Percentiles rank a stretch among this genome's conserved stretches.
Evolutionary conservation across 106 monocot genomes (phyloP).

Genomic region (Hemerocallis citrina): DNA sequence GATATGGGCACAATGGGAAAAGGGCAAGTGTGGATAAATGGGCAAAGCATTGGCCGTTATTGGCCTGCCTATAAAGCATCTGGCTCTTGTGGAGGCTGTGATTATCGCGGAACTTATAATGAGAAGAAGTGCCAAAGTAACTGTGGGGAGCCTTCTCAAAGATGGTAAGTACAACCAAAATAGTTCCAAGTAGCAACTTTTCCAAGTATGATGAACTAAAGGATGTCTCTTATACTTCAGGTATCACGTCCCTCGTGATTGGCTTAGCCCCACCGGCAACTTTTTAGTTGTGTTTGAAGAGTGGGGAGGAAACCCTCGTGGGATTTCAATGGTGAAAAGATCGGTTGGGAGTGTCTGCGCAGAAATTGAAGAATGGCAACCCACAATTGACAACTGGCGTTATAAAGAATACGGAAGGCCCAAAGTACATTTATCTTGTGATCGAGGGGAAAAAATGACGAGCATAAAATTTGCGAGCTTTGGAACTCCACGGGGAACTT

Average conservation of each 20-base stretch:
- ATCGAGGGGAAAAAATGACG: slow-evolving; percentile 50
- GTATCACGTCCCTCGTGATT: slow-evolving; percentile 91
- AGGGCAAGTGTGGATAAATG: slow-evolving; percentile 93
- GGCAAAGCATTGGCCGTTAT: slow-evolving; percentile 83
- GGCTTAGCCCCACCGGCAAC: slow-evolving; percentile 77
- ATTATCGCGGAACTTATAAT: slow-evolving; percentile 68
- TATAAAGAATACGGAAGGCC: slow-evolving; percentile 38
- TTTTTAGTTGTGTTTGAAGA: slow-evolving; percentile 84
- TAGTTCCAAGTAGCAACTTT: not conserved
- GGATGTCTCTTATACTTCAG: slow-evolving; percentile 17
- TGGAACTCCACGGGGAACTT: slow-evolving; percentile 70
- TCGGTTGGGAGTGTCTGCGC: slow-evolving; percentile 64
- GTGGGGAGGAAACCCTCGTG: slow-evolving; percentile 73
- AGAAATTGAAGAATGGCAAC: slow-evolving; percentile 73
- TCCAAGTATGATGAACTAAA: not conserved
- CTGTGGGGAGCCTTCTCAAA: slow-evolving; percentile 87
- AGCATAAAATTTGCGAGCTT: slow-evolving; percentile 84
- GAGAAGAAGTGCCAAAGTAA: slow-evolving; percentile 73
- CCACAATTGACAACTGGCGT: slow-evolving; percentile 43
- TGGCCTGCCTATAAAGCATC: slow-evolving; percentile 83
- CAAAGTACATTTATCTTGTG: slow-evolving; percentile 60
- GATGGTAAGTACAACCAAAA: slow-evolving; percentile 42
- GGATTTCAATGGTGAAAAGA: slow-evolving; percentile 68
- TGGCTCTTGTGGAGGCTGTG: slow-evolving; percentile 56
- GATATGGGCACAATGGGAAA: slow-evolving; percentile 94